Base-by-base conservation (phyloP, 768 basidiomycete genomes). In the Leccinum variicolor region DNA sequence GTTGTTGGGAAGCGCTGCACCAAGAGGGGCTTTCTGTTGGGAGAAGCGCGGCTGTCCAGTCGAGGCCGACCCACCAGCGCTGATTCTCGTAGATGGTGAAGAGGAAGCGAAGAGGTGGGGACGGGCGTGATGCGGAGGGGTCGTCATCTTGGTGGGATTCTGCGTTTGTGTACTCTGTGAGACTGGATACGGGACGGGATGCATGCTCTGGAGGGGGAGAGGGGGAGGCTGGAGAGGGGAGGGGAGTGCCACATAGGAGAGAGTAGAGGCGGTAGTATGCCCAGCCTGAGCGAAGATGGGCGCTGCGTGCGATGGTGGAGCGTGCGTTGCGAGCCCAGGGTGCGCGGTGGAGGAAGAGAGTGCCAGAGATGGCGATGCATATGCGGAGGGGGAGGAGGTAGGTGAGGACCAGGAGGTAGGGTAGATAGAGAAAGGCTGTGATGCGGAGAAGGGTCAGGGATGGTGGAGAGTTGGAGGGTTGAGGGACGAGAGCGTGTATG, bases 11-110 rank as follows among this genome's bases (percentile, higher is more conserved):
- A 74, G 75, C 21, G 80, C 81, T 73, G 77, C 76, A 92, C 94
- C 94, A 98, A 1, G 91, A 90, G 0, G 94, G 92, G 5, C 94
- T 85, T 66, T 98, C 94, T 17, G 83, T 83, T 0, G 94, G 94
- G 15, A 97, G 82, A 8, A 98, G 81, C 1, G 94, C 93, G 3
- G 91, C 89, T 2, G 94, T 96, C 92, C 92, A 98, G 73, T 97
- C 94, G 46, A 98, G 82, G 13, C 90, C 94, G 84, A 98, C 85
- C 94, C 94, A 98, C 94, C 94, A 96, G 6, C 94, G 82, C 74
- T 97, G 94, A 72, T 96, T 96, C 72, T 97, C 94, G 68, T 92
- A 87, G 11, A 95, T 74, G n/a, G 88, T 92, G 67, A 95, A 95
- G 49, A 90, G 79, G 76, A 95, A 94, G 21, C 89, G 85, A 31